These are phyloP conservation scores for Zymoseptoria ardabiliae DNA, from an alignment of 2,329 filamentous ascomycete species.

Conservation along the genomic window DNA sequence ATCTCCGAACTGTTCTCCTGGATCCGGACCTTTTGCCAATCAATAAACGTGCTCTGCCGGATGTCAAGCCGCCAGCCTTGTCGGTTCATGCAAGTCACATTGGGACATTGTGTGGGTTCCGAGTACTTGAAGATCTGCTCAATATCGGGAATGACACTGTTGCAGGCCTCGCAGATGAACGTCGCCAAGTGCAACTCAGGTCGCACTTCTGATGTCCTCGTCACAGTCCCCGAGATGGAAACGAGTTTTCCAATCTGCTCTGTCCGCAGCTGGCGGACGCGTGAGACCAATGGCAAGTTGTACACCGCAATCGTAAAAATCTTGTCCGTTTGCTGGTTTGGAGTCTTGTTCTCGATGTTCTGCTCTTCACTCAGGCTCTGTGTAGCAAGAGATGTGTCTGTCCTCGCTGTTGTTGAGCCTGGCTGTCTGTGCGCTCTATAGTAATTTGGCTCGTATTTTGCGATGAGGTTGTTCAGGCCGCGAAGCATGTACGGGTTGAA, in stretches of 20 bases:
- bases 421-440: slow-evolving; percentile 88
- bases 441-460: slow-evolving; percentile 89
- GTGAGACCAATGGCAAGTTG: slow-evolving; percentile 79
- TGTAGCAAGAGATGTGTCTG: slow-evolving; percentile 50
- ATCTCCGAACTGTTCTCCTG: slow-evolving; percentile 99
- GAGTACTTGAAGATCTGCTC: slow-evolving; percentile 98
- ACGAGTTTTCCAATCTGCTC: slow-evolving; percentile 85
- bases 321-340: slow-evolving; percentile 94
- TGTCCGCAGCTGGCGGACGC: slow-evolving; percentile 78
- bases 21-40: slow-evolving; percentile 98
- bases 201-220: slow-evolving; percentile 90
- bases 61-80: slow-evolving; percentile 96
- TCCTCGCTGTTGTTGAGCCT: slow-evolving; percentile 61
- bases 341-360: slow-evolving; percentile 61
- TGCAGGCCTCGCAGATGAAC: slow-evolving; percentile 84
- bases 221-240: slow-evolving; percentile 94
- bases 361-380: slow-evolving; percentile 54
- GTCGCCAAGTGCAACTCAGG: slow-evolving; percentile 89
- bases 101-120: slow-evolving; percentile 92
- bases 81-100: slow-evolving; percentile 77
- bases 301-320: slow-evolving; percentile 90
- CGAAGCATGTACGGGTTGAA: slow-evolving; percentile 87
- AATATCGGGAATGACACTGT: slow-evolving; percentile 76
- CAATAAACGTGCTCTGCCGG: slow-evolving; percentile 91
- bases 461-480: slow-evolving; percentile 84